Evolutionary conservation across 768 basidiomycete genomes (phyloP).

Genomic region (Termitomyces sp.): DNA sequence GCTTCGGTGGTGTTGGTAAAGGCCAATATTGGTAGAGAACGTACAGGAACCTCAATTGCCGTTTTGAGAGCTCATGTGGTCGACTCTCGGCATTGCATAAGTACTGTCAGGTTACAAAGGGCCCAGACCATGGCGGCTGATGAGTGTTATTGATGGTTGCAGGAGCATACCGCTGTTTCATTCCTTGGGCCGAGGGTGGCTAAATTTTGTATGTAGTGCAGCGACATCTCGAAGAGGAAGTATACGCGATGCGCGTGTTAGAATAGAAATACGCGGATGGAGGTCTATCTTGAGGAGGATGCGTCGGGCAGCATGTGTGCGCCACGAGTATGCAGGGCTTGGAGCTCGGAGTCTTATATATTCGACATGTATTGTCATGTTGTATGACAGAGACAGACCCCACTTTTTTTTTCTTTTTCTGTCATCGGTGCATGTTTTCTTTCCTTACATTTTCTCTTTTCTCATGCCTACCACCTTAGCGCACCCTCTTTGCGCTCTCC

Average conservation of each 20-base stretch:
- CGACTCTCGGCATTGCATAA: not conserved
- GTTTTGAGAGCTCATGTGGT: not conserved
- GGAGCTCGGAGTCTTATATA: not conserved
- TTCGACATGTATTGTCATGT: constrained; percentile 9
- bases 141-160: not conserved
- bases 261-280: constrained; percentile 2
- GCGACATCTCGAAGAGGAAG: constrained; percentile 7
- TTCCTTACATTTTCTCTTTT: constrained; percentile 10
- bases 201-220: constrained; percentile 17
- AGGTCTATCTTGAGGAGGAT: not conserved
- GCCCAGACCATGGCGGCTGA: not conserved
- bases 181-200: not conserved
- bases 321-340: constrained; percentile 4
- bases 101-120: not conserved
- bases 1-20: not conserved
- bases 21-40: not conserved
- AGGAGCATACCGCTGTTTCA: not conserved
- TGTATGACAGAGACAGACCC: constrained; percentile 3
- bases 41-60: not conserved
- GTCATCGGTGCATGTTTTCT: not conserved
- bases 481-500: not conserved
- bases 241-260: not conserved
- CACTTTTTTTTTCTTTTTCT: not conserved
- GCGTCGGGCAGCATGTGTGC: constrained; percentile 5
- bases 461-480: not conserved